Percentiles rank a stretch among this genome's conserved stretches.
phyloP scores from a whole-genome alignment of 352 stramenopile genomes.

The Pythium chondricola region DNA sequence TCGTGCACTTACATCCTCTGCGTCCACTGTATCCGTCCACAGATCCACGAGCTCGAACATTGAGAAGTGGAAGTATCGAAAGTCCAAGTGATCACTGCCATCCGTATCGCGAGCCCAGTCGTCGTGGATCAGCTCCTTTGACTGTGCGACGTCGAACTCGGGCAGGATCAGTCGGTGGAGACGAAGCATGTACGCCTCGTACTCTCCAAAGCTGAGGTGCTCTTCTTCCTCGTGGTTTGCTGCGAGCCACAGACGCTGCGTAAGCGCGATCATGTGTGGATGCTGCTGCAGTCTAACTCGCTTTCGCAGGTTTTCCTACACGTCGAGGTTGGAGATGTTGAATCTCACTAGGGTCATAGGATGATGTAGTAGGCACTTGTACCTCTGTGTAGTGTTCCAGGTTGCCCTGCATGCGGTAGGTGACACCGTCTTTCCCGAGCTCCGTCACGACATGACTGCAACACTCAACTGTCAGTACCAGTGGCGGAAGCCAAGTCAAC shows the following conservation, averaged over 20 bases:
- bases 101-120: slow-evolving; percentile 64
- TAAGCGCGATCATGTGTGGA: slow-evolving; percentile 60
- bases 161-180: slow-evolving; percentile 73
- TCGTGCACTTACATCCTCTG: slow-evolving; percentile 45
- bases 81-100: slow-evolving; percentile 46
- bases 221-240: slow-evolving; percentile 23
- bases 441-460: slow-evolving; percentile 57
- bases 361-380: too few relatives aligned
- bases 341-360: neutral
- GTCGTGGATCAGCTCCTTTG: slow-evolving; percentile 53
- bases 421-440: slow-evolving; percentile 26
- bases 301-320: slow-evolving; percentile 72
- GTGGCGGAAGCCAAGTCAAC: neutral
- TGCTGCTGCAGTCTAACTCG: slow-evolving; percentile 50
- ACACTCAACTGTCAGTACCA: too few relatives aligned
- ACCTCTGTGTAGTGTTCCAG: slow-evolving; percentile 73
- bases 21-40: slow-evolving; percentile 60
- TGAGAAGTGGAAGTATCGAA: slow-evolving; percentile 70
- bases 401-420: slow-evolving; percentile 64
- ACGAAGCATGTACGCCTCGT: slow-evolving; percentile 66
- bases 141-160: slow-evolving; percentile 60
- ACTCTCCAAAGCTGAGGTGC: slow-evolving; percentile 40
- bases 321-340: too few relatives aligned
- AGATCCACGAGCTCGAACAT: slow-evolving; percentile 81
- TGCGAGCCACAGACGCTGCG: slow-evolving; percentile 62